phyloP scores from a whole-genome alignment of 2,329 filamentous ascomycete genomes.

The Penicillium freii region DNA sequence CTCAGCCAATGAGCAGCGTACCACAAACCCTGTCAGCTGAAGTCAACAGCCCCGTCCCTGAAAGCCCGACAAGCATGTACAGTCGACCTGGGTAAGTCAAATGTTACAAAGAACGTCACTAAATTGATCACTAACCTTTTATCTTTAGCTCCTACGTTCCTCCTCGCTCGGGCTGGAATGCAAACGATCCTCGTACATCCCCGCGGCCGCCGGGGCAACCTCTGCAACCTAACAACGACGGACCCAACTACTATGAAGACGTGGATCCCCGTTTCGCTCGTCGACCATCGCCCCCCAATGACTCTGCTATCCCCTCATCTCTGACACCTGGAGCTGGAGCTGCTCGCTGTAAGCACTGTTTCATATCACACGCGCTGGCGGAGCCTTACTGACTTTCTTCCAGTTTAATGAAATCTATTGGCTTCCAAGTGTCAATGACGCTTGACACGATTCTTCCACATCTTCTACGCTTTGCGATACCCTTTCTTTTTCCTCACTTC shows the following conservation, averaged over 20 bases:
- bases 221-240: slow-evolving; percentile 2
- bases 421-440: slow-evolving; percentile 4
- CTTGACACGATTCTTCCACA: slow-evolving; percentile 7
- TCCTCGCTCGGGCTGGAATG: slow-evolving; percentile 46
- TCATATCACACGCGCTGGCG: slow-evolving; percentile 54
- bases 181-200: slow-evolving; percentile 18
- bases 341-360: slow-evolving; percentile 39
- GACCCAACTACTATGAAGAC: slow-evolving; percentile 78
- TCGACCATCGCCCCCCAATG: slow-evolving; percentile 29
- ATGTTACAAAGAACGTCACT: not conserved
- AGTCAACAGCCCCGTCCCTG: slow-evolving; percentile 33
- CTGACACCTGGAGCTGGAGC: slow-evolving; percentile 42
- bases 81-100: slow-evolving; percentile 67
- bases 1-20: slow-evolving; percentile 36
- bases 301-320: slow-evolving; percentile 33
- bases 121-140: slow-evolving; percentile 16
- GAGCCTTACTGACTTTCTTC: slow-evolving; percentile 69
- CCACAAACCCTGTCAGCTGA: slow-evolving; percentile 31
- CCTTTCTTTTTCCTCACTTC: slow-evolving; percentile 15
- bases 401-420: slow-evolving; percentile 66
- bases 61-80: slow-evolving; percentile 70
- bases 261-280: slow-evolving; percentile 79
- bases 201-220: slow-evolving; percentile 14
- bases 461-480: slow-evolving; percentile 20
- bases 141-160: slow-evolving; percentile 40